Percentiles rank a stretch among this genome's conserved stretches.
These are phyloP conservation scores for Blastobotrys elegans DNA, from an alignment of 1,139 yeast species.

Conservation along the genomic window DNA sequence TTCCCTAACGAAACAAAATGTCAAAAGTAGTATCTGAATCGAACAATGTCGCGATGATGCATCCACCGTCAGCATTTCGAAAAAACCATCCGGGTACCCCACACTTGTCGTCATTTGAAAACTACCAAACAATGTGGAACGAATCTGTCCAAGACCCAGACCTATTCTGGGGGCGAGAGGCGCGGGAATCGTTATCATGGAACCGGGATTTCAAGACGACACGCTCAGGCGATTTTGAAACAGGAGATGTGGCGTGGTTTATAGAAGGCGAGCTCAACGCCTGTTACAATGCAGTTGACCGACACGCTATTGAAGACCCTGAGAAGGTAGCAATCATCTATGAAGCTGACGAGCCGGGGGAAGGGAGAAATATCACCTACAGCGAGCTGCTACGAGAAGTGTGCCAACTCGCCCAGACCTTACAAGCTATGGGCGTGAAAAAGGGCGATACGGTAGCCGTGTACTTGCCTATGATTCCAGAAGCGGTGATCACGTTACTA, in stretches of 20 bases:
- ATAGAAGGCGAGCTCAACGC: conserved; percentile 92
- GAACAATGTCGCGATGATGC: conserved; percentile 31
- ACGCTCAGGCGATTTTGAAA: conserved; percentile 57
- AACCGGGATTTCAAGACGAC: conserved; percentile 75
- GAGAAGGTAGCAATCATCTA: conserved; percentile 81
- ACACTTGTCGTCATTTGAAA: conserved; percentile 46
- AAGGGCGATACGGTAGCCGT: conserved; percentile 97
- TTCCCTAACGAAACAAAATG: conserved; percentile 6
- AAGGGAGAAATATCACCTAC: conserved; percentile 65
- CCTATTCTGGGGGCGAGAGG: conserved; percentile 77
- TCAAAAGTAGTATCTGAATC: conserved; percentile 28
- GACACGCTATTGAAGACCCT: conserved; percentile 86
- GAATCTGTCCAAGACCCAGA: conserved; percentile 80
- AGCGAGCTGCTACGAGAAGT: conserved; percentile 85
- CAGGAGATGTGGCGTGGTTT: conserved; percentile 92
- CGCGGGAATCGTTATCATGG: conserved; percentile 77
- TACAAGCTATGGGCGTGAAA: conserved; percentile 77
- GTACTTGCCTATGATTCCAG: conserved; percentile 96
- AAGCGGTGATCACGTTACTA: conserved; percentile 88
- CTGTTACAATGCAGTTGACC: conserved; percentile 90
- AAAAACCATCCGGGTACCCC: conserved; percentile 36
- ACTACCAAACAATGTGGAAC: conserved; percentile 67
- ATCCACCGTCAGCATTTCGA: conserved; percentile 54
- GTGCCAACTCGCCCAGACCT: conserved; percentile 81
- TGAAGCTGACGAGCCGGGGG: conserved; percentile 91